Evolutionary conservation across 306 rosid species (phyloP).

Genomic region (Fragaria ananassa): DNA sequence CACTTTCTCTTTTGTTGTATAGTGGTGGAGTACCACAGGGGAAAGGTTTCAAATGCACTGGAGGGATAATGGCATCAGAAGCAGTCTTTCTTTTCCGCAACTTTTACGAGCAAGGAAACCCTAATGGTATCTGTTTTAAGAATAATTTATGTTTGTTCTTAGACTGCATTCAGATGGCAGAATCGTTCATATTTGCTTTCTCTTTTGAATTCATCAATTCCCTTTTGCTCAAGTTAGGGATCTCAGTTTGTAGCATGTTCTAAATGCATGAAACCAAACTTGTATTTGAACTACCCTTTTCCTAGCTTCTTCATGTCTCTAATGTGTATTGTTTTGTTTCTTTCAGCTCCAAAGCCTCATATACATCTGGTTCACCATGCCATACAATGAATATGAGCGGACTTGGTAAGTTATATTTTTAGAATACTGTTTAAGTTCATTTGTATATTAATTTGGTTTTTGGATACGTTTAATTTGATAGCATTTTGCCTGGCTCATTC

Average conservation of each 20-base stretch:
- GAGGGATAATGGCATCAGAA: constrained; percentile 93
- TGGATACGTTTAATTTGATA: neutral
- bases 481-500: neutral
- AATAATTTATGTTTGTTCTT: neutral
- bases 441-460: neutral
- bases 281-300: neutral
- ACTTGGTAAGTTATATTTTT: neutral
- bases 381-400: constrained; percentile 22
- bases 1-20: constrained; percentile 26
- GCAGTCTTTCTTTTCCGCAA: constrained; percentile 68
- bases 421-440: neutral
- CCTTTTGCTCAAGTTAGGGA: neutral
- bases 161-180: neutral
- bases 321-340: constrained; percentile 15
- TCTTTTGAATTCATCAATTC: neutral
- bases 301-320: neutral
- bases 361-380: constrained; percentile 42
- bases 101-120: constrained; percentile 94
- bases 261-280: neutral
- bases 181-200: neutral
- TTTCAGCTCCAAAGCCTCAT: constrained; percentile 96
- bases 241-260: neutral
- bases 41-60: constrained; percentile 66
- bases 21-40: constrained; percentile 42
- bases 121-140: constrained; percentile 57